Base-by-base conservation (phyloP, 2,329 filamentous ascomycete species). In the Pseudonectria foliicola region DNA sequence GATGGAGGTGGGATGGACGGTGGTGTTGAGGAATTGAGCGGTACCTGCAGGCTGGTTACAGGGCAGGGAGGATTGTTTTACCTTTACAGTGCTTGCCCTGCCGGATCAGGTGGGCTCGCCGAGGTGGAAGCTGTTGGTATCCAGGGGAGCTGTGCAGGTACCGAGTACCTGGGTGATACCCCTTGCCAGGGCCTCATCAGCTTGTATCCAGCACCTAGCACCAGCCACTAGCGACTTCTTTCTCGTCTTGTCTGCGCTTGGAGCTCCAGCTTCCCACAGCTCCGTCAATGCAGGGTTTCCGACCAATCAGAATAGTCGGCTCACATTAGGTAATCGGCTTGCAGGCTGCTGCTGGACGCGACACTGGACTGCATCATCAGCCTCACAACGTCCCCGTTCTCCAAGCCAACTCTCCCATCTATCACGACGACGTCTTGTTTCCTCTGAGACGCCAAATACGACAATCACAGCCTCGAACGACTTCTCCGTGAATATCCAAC, bases 321-420 rank as follows among this genome's bases (percentile, higher is more conserved):
- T 34, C 34, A 29, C 48, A 45, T 60, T 60, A 60, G 39, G 46
- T 60, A 59, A 56, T 35, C 7, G 2, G 30, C 38, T 36, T 31
- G 49, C 53, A 61, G 59, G 59, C 59, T 61, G 44, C 59, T 52
- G 54, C 46, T 47, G 53, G 54, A 58, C 58, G 56, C 57, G 57
- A 55, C 54, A 58, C 44, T 48, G 41, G 45, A 32, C 42, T 33
- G 42, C 39, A 33, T 38, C 43, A 43, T 34, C 42, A 38, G 32
- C 40, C 32, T 27, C 38, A 29, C 38, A 26, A n/a, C 29, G 16
- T 10, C 29, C 11, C 29, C 27, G 11, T 11, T 11, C 27, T 16
- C 15, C n/a, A n/a, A n/a, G n/a, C n/a, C 27, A 32, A 35, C 31
- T 25, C 33, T 16, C 10, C 13, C 25, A 27, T 12, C 29, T 18